Percentiles rank a stretch among this genome's conserved stretches.
Evolutionary conservation across 1,139 yeast species (phyloP).

Genomic region (Geotrichum reessii): DNA sequence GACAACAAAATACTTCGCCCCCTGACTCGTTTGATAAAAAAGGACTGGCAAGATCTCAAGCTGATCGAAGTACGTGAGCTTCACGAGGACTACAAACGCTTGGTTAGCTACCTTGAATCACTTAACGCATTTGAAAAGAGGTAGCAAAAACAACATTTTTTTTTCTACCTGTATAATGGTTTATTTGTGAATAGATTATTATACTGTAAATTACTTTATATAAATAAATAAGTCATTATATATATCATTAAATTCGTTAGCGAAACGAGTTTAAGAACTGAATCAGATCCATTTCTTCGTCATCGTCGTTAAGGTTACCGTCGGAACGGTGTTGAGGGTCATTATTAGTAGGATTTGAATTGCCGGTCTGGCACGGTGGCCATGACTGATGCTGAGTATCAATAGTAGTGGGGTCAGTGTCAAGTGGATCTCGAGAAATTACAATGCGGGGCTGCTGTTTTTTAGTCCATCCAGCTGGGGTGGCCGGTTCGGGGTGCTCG

Average conservation of each 20-base stretch:
- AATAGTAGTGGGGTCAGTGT: neutral
- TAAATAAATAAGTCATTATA: neutral
- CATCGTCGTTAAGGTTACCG: neutral
- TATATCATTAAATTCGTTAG: neutral
- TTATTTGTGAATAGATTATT: neutral
- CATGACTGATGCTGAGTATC: neutral
- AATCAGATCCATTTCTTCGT: neutral
- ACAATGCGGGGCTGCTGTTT: neutral
- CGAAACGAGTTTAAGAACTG: neutral
- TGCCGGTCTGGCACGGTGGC: neutral
- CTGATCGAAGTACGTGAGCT: conserved; percentile 35
- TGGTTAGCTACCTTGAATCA: conserved; percentile 30
- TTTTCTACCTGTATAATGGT: neutral
- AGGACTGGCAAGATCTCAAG: conserved; percentile 27
- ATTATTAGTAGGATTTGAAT: neutral
- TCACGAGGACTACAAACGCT: conserved; percentile 37
- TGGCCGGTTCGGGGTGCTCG: neutral
- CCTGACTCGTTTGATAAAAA: conserved; percentile 25
- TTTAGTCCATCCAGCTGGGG: neutral
- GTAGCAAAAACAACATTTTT: neutral
- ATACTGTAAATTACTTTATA: neutral
- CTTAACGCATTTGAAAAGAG: conserved; percentile 31
- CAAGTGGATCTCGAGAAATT: neutral
- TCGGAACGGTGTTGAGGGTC: neutral
- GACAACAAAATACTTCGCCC: conserved; percentile 18